A percentile compares a stretch with the other conserved stretches of the same genome.
phyloP scores from a whole-genome alignment of 78 protist species.

The Dictyostelium intermedium region DNA sequence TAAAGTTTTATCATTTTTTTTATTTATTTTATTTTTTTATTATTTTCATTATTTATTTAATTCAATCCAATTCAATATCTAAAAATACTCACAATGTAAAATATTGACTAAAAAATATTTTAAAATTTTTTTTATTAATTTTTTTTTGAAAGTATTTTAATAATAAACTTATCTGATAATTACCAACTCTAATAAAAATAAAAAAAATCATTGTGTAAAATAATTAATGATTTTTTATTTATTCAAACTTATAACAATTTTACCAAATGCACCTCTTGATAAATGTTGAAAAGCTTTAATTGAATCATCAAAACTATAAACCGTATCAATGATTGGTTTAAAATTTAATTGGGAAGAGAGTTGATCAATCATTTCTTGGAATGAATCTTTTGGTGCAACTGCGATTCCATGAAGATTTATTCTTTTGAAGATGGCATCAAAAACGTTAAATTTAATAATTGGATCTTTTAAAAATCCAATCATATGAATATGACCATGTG shows the following conservation, averaged over 20 bases:
- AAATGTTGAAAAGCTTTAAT: neutral
- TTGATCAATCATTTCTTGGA: neutral
- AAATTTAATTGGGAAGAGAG: neutral
- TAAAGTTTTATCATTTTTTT: too few relatives aligned
- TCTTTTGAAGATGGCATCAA: neutral
- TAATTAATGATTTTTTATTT: neutral
- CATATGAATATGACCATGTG: neutral
- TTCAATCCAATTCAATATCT: too few relatives aligned
- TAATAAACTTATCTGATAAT: too few relatives aligned
- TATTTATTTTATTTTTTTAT: too few relatives aligned
- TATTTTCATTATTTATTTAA: too few relatives aligned
- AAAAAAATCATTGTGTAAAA: too few relatives aligned
- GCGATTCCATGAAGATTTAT: neutral
- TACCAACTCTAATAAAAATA: too few relatives aligned
- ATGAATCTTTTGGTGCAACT: neutral
- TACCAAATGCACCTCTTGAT: neutral
- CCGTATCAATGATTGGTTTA: neutral
- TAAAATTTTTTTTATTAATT: too few relatives aligned
- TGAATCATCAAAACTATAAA: neutral
- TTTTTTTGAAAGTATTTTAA: too few relatives aligned
- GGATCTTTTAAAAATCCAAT: neutral
- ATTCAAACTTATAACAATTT: neutral
- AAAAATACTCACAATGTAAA: too few relatives aligned
- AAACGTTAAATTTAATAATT: neutral
- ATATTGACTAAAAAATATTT: too few relatives aligned